Base-by-base conservation (phyloP, 2,329 filamentous ascomycete species). In the Fusarium acutatum region DNA sequence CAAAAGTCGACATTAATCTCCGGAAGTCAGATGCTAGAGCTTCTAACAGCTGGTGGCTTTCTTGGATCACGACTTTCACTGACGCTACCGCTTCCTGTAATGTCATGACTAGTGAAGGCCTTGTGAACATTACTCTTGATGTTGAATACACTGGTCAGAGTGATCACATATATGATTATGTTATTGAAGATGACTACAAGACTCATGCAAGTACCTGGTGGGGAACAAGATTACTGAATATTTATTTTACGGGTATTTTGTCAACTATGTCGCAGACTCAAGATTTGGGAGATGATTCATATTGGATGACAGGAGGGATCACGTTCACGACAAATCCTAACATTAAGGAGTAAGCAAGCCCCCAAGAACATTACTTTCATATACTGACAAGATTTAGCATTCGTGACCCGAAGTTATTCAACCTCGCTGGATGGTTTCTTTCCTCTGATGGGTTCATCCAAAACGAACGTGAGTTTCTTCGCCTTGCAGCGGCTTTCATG, bases 191-290 rank as follows among this genome's bases (percentile, higher is more conserved):
- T 22, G 52, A 72, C 18, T 59, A 57, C 35, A 67, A 40, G 18
- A 60, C 49, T 13, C 53, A 63, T 17, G 69, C 71, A 5, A 73
- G 65, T 17, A 59, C 26, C 24, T 73, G 71, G 69, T 73, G 69
- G 71, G 71, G 71, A 12, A 67, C 71, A 2, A 64, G 71, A 12
- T 24, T 73, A 11, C 26, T 72, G 6, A 73, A 72, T 20, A 56
- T 50, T 0, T 73, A 73, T n/a, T 56, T 60, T 4, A 40, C 71
- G 1, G 71, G 71, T 2, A 41, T 69, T 13, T 30, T 62, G 22
- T 32, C 49, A 5, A 59, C 50, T 1, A 72, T 73, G 71, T 63
- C 71, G 2, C 60, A 47, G 9, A 61, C 38, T 2, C 64, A 66
- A n/a, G 37, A 35, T 17, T 9, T 34, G 5, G 41, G 35, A 3